Evolutionary conservation across 2,329 filamentous ascomycete genomes (phyloP), one percentile per base, ranked within the genome.

Genomic region (Tolypocladium cylindrosporum): DNA sequence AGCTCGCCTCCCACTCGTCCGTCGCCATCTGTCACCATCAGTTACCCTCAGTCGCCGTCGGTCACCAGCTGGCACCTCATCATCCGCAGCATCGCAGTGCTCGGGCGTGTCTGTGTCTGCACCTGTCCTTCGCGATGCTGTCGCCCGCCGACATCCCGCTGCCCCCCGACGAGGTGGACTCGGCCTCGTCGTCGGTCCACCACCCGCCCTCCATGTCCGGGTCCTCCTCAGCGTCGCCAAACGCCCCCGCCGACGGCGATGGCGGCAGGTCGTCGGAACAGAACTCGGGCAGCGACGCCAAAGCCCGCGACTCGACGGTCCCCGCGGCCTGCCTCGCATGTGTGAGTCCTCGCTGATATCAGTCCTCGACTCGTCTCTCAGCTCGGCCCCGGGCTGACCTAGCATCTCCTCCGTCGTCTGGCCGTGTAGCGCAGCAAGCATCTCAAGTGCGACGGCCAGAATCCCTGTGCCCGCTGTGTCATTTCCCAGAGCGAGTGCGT

Each of bases 401-500:
- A 4, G 51, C 51, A 41, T n/a, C 51, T 36, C 48, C 9, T 36
- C 27, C 27, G 27, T 34, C 27, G 27, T 27, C 43, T 50, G 27
- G 27, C 2, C 45, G 45, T 31, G 45, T 13, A 85, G 82, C 77
- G 82, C 55, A 74, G 68, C 62, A 84, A 89, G 67, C 89, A 92
- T 70, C 78, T 91, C 54, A 92, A 90, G 69, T 92, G 89, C 68
- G 87, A 91, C 70, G 88, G 87, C 36, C 73, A 77, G 42, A 85
- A 74, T 39, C 88, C 89, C 14, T 92, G 89, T 72, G 79, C 81
- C 53, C 84, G 89, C 57, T 92, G 89, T 71, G 73, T 74, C 27
- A 72, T 75, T 55, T 79, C 80, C 54, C 79, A 80, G 58, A 74
- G 78, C 21, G 78, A 86, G 54, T 93, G 89, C 70, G 74, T 85